Percentiles rank a stretch among this genome's conserved stretches.
phyloP scores from a whole-genome alignment of 192 early-diverging fungal species.

The Paraglomus brasilianum region DNA sequence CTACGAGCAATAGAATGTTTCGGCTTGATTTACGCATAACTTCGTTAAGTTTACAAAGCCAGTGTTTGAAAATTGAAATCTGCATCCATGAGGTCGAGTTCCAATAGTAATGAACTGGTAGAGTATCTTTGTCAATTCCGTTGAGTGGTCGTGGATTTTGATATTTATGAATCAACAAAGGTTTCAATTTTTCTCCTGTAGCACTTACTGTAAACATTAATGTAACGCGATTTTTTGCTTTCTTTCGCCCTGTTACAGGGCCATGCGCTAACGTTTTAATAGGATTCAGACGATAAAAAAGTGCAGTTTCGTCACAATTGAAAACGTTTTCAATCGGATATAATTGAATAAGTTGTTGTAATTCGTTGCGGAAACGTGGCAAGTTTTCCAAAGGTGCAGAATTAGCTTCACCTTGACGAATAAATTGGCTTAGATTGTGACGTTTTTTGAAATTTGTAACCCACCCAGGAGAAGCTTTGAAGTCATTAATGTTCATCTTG shows the following conservation, averaged over 20 bases:
- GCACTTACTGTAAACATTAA: slow-evolving; percentile 2
- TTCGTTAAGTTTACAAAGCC: not conserved
- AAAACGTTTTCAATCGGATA: slow-evolving; percentile 18
- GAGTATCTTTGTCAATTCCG: not conserved
- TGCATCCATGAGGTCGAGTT: slow-evolving; percentile 2
- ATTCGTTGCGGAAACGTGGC: not conserved
- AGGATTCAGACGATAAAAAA: slow-evolving; percentile 14
- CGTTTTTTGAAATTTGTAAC: slow-evolving; percentile 23
- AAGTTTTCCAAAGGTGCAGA: slow-evolving; percentile 7
- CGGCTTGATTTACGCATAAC: too few species aligned
- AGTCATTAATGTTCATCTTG: slow-evolving; percentile 11
- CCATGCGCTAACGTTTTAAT: not conserved
- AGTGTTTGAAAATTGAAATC: slow-evolving; percentile 1
- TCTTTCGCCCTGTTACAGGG: not conserved
- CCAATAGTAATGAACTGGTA: not conserved
- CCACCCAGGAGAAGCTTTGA: slow-evolving; percentile 23
- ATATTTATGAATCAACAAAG: slow-evolving; percentile 26
- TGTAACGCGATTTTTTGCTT: slow-evolving; percentile 10
- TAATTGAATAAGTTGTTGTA: not conserved
- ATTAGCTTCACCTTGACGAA: slow-evolving; percentile 22
- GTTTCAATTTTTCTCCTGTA: slow-evolving; percentile 25
- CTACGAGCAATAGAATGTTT: too few species aligned
- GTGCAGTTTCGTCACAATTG: slow-evolving; percentile 26
- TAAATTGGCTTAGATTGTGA: not conserved
- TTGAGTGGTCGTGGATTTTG: not conserved